phyloP scores from a whole-genome alignment of 2,329 filamentous ascomycete species.

The Fusarium armeniacum region DNA sequence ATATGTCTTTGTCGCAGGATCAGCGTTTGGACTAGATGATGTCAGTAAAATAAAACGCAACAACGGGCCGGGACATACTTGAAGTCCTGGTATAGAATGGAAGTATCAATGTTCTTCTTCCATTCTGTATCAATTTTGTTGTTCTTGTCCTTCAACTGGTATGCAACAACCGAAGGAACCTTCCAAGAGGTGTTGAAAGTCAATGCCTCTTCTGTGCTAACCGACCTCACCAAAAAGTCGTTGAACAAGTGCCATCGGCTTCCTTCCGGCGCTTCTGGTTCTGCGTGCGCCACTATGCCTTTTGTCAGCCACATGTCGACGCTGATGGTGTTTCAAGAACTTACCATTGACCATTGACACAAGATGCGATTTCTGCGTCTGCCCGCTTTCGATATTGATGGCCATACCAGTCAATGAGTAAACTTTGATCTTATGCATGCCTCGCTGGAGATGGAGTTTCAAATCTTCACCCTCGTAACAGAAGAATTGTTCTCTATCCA shows the following conservation, averaged over 20 bases:
- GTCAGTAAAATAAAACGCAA: slow-evolving; percentile 20
- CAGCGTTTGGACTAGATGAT: slow-evolving; percentile 56
- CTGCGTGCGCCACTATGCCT: slow-evolving; percentile 73
- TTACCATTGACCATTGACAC: slow-evolving; percentile 89
- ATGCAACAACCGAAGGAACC: slow-evolving; percentile 87
- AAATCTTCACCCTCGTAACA: slow-evolving; percentile 96
- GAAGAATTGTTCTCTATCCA: slow-evolving; percentile 91
- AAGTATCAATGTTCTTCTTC: slow-evolving; percentile 87
- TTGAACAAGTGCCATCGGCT: slow-evolving; percentile 97
- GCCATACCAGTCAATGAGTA: slow-evolving; percentile 94
- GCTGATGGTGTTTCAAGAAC: not conserved
- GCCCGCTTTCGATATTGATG: slow-evolving; percentile 87
- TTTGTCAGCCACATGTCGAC: slow-evolving; percentile 44
- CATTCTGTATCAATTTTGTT: slow-evolving; percentile 88
- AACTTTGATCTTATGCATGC: slow-evolving; percentile 84
- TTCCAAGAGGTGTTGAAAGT: slow-evolving; percentile 95
- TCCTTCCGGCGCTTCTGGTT: slow-evolving; percentile 68
- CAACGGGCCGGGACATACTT: slow-evolving; percentile 57
- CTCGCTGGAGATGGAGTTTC: slow-evolving; percentile 81
- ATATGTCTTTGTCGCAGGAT: slow-evolving; percentile 67
- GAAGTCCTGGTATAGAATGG: slow-evolving; percentile 82
- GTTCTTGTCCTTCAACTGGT: slow-evolving; percentile 84
- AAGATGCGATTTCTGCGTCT: slow-evolving; percentile 89
- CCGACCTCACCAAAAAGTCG: slow-evolving; percentile 89
- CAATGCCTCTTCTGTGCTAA: slow-evolving; percentile 85